A percentile compares a stretch with the other conserved stretches of the same genome.
Conservation (phyloP, 78 protist genomes). For the Tieghemostelium lacteum region DNA sequence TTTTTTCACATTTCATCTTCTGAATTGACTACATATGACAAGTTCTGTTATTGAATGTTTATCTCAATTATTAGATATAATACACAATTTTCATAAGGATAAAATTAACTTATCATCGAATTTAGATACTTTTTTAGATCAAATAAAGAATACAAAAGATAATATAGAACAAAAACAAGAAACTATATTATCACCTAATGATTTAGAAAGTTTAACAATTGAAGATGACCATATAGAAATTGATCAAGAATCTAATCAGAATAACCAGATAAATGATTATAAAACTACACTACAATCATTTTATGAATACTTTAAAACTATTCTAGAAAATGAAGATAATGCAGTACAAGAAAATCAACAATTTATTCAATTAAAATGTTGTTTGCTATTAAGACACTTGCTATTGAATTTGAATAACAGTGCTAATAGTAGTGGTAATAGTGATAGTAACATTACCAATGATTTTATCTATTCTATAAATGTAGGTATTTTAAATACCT, state of each 20-base stretch:
- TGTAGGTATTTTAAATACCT: neutral
- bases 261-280: neutral
- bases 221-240: conserved; percentile 27
- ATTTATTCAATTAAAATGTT: neutral
- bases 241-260: neutral
- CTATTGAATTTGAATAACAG: neutral
- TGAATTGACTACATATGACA: too few relatives aligned
- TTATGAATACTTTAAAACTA: neutral
- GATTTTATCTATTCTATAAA: neutral
- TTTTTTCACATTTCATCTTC: too few relatives aligned
- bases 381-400: neutral
- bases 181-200: conserved; percentile 42
- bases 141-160: too few relatives aligned
- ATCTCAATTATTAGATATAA: too few relatives aligned
- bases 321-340: neutral
- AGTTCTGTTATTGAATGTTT: too few relatives aligned
- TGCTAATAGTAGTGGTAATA: neutral
- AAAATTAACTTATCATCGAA: too few relatives aligned
- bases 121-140: too few relatives aligned
- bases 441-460: neutral
- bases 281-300: neutral
- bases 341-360: neutral
- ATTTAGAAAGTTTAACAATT: conserved; percentile 38
- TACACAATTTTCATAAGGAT: too few relatives aligned
- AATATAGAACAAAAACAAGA: too few relatives aligned